Evolutionary conservation across 176 grass and related monocot species (phyloP).

Genomic region (Rhynchospora pubera): DNA sequence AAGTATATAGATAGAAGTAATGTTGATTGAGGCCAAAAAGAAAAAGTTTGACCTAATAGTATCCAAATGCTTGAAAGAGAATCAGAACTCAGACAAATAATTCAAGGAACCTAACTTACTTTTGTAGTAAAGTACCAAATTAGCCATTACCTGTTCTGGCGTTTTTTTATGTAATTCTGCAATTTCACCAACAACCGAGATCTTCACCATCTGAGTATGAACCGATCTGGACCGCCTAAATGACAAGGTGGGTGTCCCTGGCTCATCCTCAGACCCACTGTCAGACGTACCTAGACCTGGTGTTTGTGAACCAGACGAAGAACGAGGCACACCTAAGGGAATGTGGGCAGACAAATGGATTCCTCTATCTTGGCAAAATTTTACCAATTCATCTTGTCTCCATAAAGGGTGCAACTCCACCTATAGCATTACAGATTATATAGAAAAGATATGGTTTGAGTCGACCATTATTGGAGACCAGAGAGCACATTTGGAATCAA

Average conservation of each 20-base stretch:
- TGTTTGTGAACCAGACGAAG: constrained; percentile 18
- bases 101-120: background rate
- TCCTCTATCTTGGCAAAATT: constrained; percentile 40
- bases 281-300: constrained; percentile 30
- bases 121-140: background rate
- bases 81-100: background rate
- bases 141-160: constrained; percentile 30
- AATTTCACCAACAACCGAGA: constrained; percentile 36
- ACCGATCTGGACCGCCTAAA: constrained; percentile 43
- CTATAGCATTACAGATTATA: constrained; percentile 18
- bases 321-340: constrained; percentile 32
- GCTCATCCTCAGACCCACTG: constrained; percentile 46
- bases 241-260: constrained; percentile 34
- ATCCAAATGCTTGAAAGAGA: background rate
- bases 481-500: background rate
- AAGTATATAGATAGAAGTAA: background rate
- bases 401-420: constrained; percentile 46
- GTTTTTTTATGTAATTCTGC: constrained; percentile 36
- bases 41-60: background rate
- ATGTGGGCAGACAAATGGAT: constrained; percentile 45
- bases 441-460: background rate
- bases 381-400: constrained; percentile 39
- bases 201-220: constrained; percentile 37
- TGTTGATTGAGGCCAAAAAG: background rate
- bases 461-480: background rate